These are phyloP conservation scores for Pyronema omphalodes DNA, from an alignment of 495 filamentous ascomycete species.

Conservation along the genomic window DNA sequence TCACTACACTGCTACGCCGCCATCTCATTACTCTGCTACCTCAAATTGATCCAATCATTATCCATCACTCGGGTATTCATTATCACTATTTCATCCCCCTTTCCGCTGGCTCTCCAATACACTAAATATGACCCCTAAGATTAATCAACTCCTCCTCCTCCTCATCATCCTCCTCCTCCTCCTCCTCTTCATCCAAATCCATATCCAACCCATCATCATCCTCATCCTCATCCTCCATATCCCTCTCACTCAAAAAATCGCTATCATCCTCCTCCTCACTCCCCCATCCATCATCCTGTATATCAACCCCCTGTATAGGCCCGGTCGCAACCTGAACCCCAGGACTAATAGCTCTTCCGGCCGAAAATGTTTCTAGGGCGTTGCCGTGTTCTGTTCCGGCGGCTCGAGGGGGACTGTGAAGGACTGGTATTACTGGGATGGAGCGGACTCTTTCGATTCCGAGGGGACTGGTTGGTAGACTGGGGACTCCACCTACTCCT, in stretches of 20 bases:
- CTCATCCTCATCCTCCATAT: slow-evolving; percentile 30
- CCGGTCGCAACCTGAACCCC: slow-evolving; percentile 32
- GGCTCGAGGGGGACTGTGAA: slow-evolving; percentile 12
- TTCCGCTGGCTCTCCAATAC: too few relatives aligned
- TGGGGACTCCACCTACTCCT: too few relatives aligned
- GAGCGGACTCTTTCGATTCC: slow-evolving; percentile 14
- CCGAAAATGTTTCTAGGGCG: slow-evolving; percentile 25
- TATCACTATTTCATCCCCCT: too few relatives aligned
- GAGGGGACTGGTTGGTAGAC: slow-evolving; percentile 23
- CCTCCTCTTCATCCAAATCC: slow-evolving; percentile 22
- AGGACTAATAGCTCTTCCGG: slow-evolving; percentile 43
- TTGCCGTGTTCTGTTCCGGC: slow-evolving; percentile 5
- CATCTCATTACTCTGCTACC: too few relatives aligned
- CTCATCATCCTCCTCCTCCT: slow-evolving; percentile 33
- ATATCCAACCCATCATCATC: slow-evolving; percentile 30
- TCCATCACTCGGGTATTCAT: too few relatives aligned
- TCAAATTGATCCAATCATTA: too few relatives aligned
- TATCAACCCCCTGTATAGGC: slow-evolving; percentile 29
- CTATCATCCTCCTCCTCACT: slow-evolving; percentile 23
- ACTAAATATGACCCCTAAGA: slow-evolving; percentile 47
- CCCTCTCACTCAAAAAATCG: slow-evolving; percentile 27
- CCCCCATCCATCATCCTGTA: slow-evolving; percentile 25
- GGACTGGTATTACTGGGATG: background rate
- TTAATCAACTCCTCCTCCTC: slow-evolving; percentile 44
- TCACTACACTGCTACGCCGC: too few relatives aligned